Conservation (phyloP, 345 rosid species). For the Brassica nigra region DNA sequence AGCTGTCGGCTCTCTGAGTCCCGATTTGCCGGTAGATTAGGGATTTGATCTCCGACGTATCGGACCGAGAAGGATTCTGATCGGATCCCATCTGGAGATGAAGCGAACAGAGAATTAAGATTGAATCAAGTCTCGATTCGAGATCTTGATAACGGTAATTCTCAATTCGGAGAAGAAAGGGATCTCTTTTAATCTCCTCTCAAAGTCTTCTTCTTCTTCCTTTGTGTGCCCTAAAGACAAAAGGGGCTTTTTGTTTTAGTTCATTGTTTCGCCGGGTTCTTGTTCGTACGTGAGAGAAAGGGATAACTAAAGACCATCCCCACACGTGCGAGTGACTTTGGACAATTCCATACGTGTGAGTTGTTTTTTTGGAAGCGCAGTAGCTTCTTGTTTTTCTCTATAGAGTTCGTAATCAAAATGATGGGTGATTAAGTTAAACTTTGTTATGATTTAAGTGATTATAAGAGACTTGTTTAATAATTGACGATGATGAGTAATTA, state of each 20-base stretch:
- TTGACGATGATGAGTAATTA: too few species aligned
- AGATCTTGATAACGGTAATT: background rate
- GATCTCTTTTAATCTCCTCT: background rate
- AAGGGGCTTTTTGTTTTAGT: background rate
- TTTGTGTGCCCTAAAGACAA: constrained; percentile 10
- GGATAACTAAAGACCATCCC: background rate
- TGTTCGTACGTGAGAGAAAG: constrained; percentile 8
- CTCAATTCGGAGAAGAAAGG: background rate
- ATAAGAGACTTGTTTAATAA: too few species aligned
- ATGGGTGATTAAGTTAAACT: too few species aligned
- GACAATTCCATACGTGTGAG: constrained; percentile 11
- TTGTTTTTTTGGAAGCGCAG: background rate
- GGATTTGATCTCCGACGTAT: constrained; percentile 34
- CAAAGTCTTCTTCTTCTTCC: background rate
- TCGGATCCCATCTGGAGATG: constrained; percentile 31
- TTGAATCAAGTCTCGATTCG: background rate
- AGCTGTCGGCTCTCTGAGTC: constrained; percentile 66
- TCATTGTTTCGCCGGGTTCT: background rate
- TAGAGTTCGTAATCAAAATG: background rate
- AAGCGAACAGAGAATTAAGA: background rate
- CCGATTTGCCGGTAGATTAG: constrained; percentile 54
- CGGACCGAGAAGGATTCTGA: background rate
- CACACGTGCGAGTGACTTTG: background rate
- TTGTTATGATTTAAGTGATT: too few species aligned
- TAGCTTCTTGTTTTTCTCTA: background rate